Evolutionary conservation across 306 rosid species (phyloP).

Genomic region (Senna siamea): DNA sequence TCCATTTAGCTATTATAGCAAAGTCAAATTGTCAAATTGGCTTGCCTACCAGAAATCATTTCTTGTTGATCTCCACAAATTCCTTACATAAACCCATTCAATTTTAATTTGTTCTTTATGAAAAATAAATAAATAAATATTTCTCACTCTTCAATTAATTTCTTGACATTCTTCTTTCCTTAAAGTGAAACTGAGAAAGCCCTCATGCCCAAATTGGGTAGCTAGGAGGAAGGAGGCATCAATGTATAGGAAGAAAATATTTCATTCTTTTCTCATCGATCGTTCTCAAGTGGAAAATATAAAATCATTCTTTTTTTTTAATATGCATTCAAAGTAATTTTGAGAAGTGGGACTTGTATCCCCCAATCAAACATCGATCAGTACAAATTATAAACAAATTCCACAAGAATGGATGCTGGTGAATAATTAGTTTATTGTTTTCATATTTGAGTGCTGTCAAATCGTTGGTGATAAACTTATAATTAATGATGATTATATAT

Average conservation of each 20-base stretch:
- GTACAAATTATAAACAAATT: conserved; percentile 39
- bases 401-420: conserved; percentile 30
- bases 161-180: conserved; percentile 9
- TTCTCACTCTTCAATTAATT: too few relatives aligned
- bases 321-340: conserved; percentile 25
- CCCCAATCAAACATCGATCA: conserved; percentile 58
- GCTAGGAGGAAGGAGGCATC: not conserved
- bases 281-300: conserved; percentile 26
- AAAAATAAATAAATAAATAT: too few relatives aligned
- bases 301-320: not conserved
- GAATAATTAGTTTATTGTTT: conserved; percentile 32
- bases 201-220: not conserved
- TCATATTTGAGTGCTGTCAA: conserved; percentile 65
- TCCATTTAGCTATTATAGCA: not conserved
- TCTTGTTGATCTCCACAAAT: conserved; percentile 3
- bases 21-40: conserved; percentile 20
- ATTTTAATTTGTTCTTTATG: too few relatives aligned
- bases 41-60: not conserved
- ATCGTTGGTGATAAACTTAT: conserved; percentile 40
- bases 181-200: not conserved
- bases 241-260: conserved; percentile 13
- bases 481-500: not conserved
- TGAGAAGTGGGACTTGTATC: conserved; percentile 42
- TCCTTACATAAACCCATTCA: not conserved
- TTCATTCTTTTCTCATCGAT: conserved; percentile 3